A percentile compares a stretch with the other conserved stretches of the same genome.
Evolutionary conservation across 495 filamentous ascomycete species (phyloP).

Genomic region (Hamigera avellanea): DNA sequence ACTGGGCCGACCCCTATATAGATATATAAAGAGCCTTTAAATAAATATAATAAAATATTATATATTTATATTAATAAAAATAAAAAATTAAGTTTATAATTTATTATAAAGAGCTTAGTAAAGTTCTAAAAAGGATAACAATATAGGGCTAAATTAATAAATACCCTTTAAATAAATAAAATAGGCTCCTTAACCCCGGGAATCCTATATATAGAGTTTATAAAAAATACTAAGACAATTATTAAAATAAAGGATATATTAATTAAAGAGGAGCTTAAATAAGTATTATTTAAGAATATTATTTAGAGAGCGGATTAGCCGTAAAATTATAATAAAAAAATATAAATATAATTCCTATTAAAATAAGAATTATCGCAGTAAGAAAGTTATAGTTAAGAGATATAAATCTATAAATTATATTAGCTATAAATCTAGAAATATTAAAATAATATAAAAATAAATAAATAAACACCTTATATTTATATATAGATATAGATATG

Average conservation of each 20-base stretch:
- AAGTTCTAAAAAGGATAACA: no score
- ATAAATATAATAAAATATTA: no score
- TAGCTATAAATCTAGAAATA: constrained; percentile 4
- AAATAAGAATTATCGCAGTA: constrained; percentile 4
- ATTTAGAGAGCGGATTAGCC: not conserved
- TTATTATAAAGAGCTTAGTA: no score
- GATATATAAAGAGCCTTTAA: no score
- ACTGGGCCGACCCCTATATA: no score
- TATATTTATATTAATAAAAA: no score
- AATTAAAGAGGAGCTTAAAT: not conserved
- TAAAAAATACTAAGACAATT: not conserved
- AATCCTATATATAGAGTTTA: not conserved
- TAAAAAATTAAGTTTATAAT: no score
- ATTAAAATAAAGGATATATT: not conserved
- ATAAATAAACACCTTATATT: constrained; percentile 3
- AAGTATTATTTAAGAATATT: not conserved
- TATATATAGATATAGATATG: constrained; percentile 7
- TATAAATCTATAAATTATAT: constrained; percentile 2
- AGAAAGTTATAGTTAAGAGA: constrained; percentile 7
- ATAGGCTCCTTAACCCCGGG: not conserved
- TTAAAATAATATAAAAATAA: constrained; percentile 1
- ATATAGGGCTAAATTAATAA: no score
- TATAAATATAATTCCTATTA: constrained; percentile 1
- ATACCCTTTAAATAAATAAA: not conserved
- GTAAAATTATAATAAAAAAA: not conserved